These are phyloP conservation scores for Russula griseocarnosa DNA, from an alignment of 768 basidiomycete genomes.

Conservation along the genomic window DNA sequence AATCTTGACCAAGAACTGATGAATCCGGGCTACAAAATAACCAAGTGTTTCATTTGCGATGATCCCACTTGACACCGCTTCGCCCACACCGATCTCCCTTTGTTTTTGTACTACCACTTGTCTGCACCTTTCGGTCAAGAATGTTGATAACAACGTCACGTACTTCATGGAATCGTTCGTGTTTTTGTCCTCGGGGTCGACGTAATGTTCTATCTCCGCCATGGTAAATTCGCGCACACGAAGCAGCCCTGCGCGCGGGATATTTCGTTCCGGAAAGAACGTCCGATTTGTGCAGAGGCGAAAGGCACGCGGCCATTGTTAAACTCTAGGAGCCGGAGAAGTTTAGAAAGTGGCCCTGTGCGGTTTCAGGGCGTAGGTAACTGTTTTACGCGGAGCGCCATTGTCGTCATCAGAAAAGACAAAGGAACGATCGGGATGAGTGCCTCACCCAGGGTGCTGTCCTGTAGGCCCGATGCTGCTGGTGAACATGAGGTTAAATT, in stretches of 20 bases:
- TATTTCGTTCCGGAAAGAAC: constrained; percentile 96
- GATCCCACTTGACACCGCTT: constrained; percentile 79
- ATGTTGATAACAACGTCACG: constrained; percentile 70
- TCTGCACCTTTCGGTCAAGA: constrained; percentile 81
- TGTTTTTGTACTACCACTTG: constrained; percentile 62
- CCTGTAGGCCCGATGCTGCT: constrained; percentile 97
- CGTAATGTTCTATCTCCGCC: constrained; percentile 99
- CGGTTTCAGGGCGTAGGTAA: constrained; percentile 95
- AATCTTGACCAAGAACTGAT: constrained; percentile 84
- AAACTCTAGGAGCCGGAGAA: constrained; percentile 96
- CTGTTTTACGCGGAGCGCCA: constrained; percentile 38
- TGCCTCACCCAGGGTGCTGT: constrained; percentile 82
- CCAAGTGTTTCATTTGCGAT: constrained; percentile 97
- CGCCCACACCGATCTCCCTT: constrained; percentile 73
- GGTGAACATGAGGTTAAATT: constrained; percentile 99
- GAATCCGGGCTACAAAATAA: constrained; percentile 92
- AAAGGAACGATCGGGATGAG: constrained; percentile 2
- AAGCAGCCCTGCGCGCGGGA: constrained; percentile 94
- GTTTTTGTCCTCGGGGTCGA: constrained; percentile 92
- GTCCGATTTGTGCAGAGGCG: constrained; percentile 95
- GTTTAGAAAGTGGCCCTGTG: constrained; percentile 98
- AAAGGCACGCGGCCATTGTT: constrained; percentile 97
- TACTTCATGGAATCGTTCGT: constrained; percentile 78
- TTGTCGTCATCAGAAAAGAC: constrained; percentile 1
- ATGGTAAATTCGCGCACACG: constrained; percentile 99